A percentile compares a stretch with the other conserved stretches of the same genome.
Evolutionary conservation across 495 filamentous ascomycete species (phyloP).

Genomic region (Trichocladium antarcticum): DNA sequence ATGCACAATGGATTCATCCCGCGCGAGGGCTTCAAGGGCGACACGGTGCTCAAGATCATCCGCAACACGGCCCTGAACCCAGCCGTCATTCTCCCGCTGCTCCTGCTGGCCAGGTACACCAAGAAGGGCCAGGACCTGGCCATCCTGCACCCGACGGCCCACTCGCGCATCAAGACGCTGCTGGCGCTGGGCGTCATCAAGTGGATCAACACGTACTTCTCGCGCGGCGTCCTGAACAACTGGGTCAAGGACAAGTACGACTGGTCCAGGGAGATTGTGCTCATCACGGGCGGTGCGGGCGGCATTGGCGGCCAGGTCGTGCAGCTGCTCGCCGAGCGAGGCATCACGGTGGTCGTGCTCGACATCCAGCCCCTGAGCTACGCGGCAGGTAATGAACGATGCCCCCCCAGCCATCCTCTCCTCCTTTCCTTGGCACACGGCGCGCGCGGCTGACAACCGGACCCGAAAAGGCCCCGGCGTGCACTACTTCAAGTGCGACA

Average conservation of each 20-base stretch:
- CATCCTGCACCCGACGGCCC: constrained; percentile 38
- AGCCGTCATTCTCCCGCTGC: constrained; percentile 46
- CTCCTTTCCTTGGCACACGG: too few species aligned
- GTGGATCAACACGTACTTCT: constrained; percentile 40
- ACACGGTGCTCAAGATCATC: constrained; percentile 46
- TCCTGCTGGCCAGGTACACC: constrained; percentile 50
- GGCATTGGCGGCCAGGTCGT: constrained; percentile 58
- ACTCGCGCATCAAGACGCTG: constrained; percentile 37
- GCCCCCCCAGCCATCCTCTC: too few species aligned
- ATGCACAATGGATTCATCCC: constrained; percentile 39
- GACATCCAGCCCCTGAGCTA: constrained; percentile 54
- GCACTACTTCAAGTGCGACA: constrained; percentile 53
- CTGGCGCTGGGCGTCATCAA: constrained; percentile 40
- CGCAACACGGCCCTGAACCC: constrained; percentile 49
- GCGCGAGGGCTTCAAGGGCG: constrained; percentile 50
- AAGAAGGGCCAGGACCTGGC: constrained; percentile 42
- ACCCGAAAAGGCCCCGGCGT: constrained; percentile 45
- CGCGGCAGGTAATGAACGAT: constrained; percentile 33
- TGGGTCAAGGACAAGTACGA: constrained; percentile 49
- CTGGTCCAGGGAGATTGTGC: constrained; percentile 58
- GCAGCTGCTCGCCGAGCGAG: constrained; percentile 44
- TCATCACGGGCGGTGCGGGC: constrained; percentile 60
- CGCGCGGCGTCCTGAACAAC: constrained; percentile 48
- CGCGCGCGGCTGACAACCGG: too few species aligned
- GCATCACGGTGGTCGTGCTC: constrained; percentile 55